These are phyloP conservation scores for Raphanus raphanistrum DNA, from an alignment of 345 rosid genomes.

Conservation along the genomic window DNA sequence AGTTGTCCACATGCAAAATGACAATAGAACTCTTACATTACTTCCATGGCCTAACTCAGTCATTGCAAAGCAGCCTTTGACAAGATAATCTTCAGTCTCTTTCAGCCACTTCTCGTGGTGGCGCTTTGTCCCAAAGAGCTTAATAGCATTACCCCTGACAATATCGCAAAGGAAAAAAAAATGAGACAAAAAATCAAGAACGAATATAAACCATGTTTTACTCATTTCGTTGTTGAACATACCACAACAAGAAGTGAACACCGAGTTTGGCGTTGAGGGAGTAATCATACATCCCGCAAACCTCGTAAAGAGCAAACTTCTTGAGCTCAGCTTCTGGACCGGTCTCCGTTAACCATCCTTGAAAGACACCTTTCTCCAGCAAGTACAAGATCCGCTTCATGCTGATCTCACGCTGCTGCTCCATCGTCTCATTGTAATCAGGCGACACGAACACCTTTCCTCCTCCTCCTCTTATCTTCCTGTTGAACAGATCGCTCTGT, in stretches of 20 bases:
- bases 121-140: conserved; percentile 75
- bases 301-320: conserved; percentile 65
- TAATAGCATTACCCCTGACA: conserved; percentile 82
- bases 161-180: neutral
- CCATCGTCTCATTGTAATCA: conserved; percentile 85
- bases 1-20: neutral
- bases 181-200: neutral
- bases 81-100: conserved; percentile 59
- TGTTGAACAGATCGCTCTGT: conserved; percentile 70
- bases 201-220: too few species aligned
- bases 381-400: conserved; percentile 61
- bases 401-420: conserved; percentile 86
- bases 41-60: conserved; percentile 98
- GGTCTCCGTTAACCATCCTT: conserved; percentile 67
- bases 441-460: conserved; percentile 59
- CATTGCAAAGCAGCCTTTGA: conserved; percentile 96
- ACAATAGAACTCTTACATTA: conserved; percentile 52
- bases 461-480: conserved; percentile 63
- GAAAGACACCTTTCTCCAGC: conserved; percentile 60
- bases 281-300: conserved; percentile 60
- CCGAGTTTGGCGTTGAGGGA: conserved; percentile 67
- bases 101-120: conserved; percentile 92
- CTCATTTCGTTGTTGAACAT: too few species aligned
- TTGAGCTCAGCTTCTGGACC: conserved; percentile 63
- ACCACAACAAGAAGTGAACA: conserved; percentile 88